Evolutionary conservation across 306 rosid genomes (phyloP).

Genomic region (Alnus rubra): DNA sequence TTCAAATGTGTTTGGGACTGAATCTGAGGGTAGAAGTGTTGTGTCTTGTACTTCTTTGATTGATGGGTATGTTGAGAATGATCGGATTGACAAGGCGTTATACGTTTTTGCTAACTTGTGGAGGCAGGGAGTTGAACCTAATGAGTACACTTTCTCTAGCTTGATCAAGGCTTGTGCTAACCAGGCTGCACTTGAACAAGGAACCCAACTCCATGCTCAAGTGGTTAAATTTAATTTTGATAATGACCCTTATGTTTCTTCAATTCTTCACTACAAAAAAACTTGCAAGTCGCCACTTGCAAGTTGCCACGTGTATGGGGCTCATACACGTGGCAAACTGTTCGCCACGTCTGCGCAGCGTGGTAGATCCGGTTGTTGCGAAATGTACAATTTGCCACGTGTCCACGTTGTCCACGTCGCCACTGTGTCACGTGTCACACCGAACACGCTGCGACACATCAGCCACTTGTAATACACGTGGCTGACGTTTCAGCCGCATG

Average conservation of each 20-base stretch:
- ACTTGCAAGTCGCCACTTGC: no score
- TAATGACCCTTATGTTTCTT: slow-evolving; percentile 46
- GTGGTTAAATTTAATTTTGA: slow-evolving; percentile 48
- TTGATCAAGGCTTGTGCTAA: slow-evolving; percentile 59
- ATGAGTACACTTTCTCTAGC: slow-evolving; percentile 64
- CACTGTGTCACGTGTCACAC: no score
- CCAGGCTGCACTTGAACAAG: slow-evolving; percentile 54
- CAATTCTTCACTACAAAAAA: no score
- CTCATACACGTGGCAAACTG: no score
- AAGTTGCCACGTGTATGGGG: no score
- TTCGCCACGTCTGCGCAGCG: no score
- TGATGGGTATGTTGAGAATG: slow-evolving; percentile 50
- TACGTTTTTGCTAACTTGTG: slow-evolving; percentile 40
- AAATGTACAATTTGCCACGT: no score
- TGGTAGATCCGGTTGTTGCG: no score
- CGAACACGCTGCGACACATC: no score
- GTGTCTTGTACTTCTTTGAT: slow-evolving; percentile 54
- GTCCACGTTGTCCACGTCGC: no score
- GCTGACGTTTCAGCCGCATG: no score
- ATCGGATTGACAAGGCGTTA: slow-evolving; percentile 41
- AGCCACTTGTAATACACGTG: no score
- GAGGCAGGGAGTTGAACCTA: slow-evolving; percentile 48
- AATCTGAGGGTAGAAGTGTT: slow-evolving; percentile 35
- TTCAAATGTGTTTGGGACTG: slow-evolving; percentile 36
- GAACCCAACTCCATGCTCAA: slow-evolving; percentile 60